A percentile compares a stretch with the other conserved stretches of the same genome.
These are phyloP conservation scores for Zostera marina DNA, from an alignment of 116 monocot species.

Conservation along the genomic window DNA sequence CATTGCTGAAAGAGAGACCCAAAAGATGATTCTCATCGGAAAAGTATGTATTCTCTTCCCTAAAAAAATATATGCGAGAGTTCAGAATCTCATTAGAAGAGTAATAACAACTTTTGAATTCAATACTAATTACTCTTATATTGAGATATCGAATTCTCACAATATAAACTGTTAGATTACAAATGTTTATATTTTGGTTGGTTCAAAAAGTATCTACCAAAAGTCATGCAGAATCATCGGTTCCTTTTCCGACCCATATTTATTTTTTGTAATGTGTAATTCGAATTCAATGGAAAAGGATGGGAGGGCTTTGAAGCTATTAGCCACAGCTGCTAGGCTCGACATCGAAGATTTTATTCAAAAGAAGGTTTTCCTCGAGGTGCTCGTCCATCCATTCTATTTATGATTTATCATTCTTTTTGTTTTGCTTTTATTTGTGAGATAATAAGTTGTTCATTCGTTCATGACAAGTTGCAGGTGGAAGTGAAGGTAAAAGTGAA, in stretches of 20 bases:
- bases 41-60: conserved; percentile 33
- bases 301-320: conserved; percentile 77
- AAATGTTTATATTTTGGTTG: too few species aligned
- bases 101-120: too few species aligned
- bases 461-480: conserved; percentile 27
- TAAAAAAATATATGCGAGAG: too few species aligned
- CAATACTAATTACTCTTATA: too few species aligned
- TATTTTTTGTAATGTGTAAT: background rate
- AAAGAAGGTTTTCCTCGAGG: conserved; percentile 89
- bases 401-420: background rate
- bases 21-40: conserved; percentile 84
- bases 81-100: too few species aligned
- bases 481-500: conserved; percentile 87
- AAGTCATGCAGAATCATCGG: background rate
- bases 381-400: background rate
- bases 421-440: background rate
- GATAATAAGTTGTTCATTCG: background rate
- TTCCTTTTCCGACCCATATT: background rate
- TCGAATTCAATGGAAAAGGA: conserved; percentile 25
- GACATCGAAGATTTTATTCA: conserved; percentile 92
- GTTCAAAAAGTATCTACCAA: too few species aligned
- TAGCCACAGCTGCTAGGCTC: conserved; percentile 93
- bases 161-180: too few species aligned
- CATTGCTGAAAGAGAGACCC: conserved; percentile 78
- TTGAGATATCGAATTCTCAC: too few species aligned